Conservation (phyloP, 495 filamentous ascomycete genomes). For the Daldinia vernicosa region DNA sequence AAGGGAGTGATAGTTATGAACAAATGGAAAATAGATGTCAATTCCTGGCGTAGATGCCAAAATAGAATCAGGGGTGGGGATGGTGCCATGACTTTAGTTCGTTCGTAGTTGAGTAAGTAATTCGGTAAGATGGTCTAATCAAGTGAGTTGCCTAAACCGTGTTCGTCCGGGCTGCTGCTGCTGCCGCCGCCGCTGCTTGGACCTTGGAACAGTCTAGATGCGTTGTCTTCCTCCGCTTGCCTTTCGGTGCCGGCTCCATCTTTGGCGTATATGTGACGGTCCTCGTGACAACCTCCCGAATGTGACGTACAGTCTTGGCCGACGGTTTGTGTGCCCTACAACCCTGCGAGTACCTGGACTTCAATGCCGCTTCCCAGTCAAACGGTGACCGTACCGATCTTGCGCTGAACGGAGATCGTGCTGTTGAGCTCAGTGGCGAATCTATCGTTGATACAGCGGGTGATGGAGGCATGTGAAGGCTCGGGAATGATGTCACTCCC, state of each 20-base stretch:
- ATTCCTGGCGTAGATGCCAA: constrained; percentile 26
- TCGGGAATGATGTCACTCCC: constrained; percentile 55
- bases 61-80: constrained; percentile 25
- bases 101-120: constrained; percentile 31
- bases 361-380: constrained; percentile 68
- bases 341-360: constrained; percentile 57
- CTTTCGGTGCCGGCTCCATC: constrained; percentile 77
- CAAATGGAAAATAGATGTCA: constrained; percentile 43
- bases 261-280: constrained; percentile 78
- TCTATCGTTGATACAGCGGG: constrained; percentile 61
- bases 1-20: constrained; percentile 37
- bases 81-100: constrained; percentile 34
- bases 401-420: constrained; percentile 60
- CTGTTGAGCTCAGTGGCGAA: constrained; percentile 55
- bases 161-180: constrained; percentile 37
- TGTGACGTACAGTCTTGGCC: constrained; percentile 61
- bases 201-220: constrained; percentile 41
- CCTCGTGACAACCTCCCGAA: constrained; percentile 76
- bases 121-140: constrained; percentile 10
- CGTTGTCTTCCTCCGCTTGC: constrained; percentile 71
- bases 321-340: constrained; percentile 58
- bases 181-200: constrained; percentile 32
- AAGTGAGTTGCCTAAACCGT: constrained; percentile 22
- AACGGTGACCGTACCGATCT: constrained; percentile 65
- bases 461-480: constrained; percentile 68